phyloP scores from a whole-genome alignment of 2,329 filamentous ascomycete genomes.

The Apiospora arundinis region DNA sequence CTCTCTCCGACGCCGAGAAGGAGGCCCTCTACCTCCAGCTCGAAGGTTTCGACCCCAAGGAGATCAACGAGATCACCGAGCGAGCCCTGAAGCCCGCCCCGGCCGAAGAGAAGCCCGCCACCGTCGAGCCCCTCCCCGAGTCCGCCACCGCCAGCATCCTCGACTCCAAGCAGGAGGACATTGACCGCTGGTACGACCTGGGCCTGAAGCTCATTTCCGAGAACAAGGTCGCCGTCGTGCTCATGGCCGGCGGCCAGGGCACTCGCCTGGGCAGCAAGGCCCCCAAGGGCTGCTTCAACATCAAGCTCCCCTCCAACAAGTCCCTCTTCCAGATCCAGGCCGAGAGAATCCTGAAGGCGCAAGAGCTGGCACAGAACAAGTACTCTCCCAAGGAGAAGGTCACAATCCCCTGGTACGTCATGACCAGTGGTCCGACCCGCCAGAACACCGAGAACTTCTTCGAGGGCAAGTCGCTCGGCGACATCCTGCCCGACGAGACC shows the following conservation, averaged over 20 bases:
- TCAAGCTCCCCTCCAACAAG: constrained; percentile 90
- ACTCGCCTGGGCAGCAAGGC: constrained; percentile 93
- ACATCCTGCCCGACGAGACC: constrained; percentile 57
- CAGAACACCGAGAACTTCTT: constrained; percentile 95
- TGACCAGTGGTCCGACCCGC: constrained; percentile 96
- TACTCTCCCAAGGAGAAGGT: constrained; percentile 62
- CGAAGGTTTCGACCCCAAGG: constrained; percentile 77
- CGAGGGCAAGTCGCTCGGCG: constrained; percentile 40
- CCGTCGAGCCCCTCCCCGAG: constrained; percentile 81
- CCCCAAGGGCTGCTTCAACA: constrained; percentile 97
- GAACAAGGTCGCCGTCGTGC: constrained; percentile 82
- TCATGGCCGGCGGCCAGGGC: constrained; percentile 97
- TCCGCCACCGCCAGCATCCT: constrained; percentile 88
- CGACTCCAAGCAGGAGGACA: constrained; percentile 80
- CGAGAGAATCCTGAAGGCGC: constrained; percentile 87
- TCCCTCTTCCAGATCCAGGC: constrained; percentile 97
- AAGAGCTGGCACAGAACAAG: constrained; percentile 78
- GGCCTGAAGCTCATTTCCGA: constrained; percentile 81
- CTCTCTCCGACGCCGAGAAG: constrained; percentile 76
- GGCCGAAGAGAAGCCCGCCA: constrained; percentile 56
- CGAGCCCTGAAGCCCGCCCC: constrained; percentile 81
- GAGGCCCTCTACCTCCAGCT: constrained; percentile 82
- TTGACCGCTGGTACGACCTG: constrained; percentile 83
- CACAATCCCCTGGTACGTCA: constrained; percentile 96
- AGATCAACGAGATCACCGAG: constrained; percentile 87